These are phyloP conservation scores for Sisymbrium irio DNA, from an alignment of 345 rosid species.

Conservation along the genomic window DNA sequence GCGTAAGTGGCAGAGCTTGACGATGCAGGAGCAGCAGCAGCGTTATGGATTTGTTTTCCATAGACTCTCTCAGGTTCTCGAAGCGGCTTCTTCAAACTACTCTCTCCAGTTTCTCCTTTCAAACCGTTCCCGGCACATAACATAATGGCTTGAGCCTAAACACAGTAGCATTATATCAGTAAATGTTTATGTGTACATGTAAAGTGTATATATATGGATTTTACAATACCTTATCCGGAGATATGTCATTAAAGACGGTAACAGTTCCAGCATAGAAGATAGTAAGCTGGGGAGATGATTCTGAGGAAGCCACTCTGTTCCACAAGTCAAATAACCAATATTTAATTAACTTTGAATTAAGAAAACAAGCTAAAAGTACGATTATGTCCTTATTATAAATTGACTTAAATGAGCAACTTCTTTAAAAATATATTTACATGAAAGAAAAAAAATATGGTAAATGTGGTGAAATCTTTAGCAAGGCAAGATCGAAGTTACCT, in stretches of 20 bases:
- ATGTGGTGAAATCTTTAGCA: not conserved
- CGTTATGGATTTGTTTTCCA: slow-evolving; percentile 39
- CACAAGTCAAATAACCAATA: not conserved
- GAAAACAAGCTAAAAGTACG: not conserved
- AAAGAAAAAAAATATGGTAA: no score
- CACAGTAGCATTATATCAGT: not conserved
- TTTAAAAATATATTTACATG: not conserved
- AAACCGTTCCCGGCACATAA: slow-evolving; percentile 60
- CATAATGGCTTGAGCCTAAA: slow-evolving; percentile 92
- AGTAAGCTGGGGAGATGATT: slow-evolving; percentile 54
- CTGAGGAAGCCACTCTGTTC: slow-evolving; percentile 45
- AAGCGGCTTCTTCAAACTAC: slow-evolving; percentile 13
- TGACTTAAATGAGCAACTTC: not conserved
- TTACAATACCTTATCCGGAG: slow-evolving; percentile 85
- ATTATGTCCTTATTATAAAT: no score
- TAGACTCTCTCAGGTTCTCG: slow-evolving; percentile 8
- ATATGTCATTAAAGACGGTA: slow-evolving; percentile 62
- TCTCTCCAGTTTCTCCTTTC: slow-evolving; percentile 19
- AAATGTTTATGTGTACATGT: not conserved
- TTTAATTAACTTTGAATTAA: not conserved
- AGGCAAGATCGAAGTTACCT: not conserved
- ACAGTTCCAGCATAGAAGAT: slow-evolving; percentile 80
- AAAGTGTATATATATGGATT: not conserved
- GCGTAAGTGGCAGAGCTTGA: slow-evolving; percentile 51
- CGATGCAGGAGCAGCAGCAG: slow-evolving; percentile 44